phyloP scores from a whole-genome alignment of 2,329 filamentous ascomycete genomes.

The Stagonosporopsis vannaccii region DNA sequence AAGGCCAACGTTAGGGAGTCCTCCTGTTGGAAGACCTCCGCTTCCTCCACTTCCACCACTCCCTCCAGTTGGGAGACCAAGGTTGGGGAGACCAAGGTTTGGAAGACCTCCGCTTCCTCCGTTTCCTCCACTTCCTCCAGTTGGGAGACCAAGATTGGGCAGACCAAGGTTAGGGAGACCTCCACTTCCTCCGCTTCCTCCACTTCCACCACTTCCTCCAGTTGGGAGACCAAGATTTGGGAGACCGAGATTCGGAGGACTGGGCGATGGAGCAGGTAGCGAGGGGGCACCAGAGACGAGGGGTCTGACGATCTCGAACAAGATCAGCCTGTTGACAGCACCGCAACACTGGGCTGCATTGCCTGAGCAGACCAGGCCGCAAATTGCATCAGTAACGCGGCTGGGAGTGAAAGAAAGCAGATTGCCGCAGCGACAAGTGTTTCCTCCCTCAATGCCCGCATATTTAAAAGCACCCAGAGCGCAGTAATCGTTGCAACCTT shows the following conservation, averaged over 20 bases:
- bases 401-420: background rate
- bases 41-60: too few species aligned
- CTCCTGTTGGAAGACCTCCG: too few species aligned
- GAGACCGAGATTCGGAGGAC: background rate
- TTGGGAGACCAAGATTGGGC: too few species aligned
- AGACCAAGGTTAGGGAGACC: too few species aligned
- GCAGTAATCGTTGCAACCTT: background rate
- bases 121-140: too few species aligned
- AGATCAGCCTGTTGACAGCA: background rate
- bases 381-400: background rate
- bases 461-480: background rate
- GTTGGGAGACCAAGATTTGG: too few species aligned
- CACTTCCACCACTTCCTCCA: too few species aligned
- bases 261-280: background rate
- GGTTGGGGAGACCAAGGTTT: too few species aligned
- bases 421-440: slow-evolving; percentile 12
- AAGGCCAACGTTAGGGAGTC: too few species aligned
- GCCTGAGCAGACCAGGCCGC: slow-evolving; percentile 1
- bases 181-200: too few species aligned
- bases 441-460: slow-evolving; percentile 7
- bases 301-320: slow-evolving; percentile 6
- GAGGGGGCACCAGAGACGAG: background rate
- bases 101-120: too few species aligned
- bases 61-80: too few species aligned
- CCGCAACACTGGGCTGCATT: slow-evolving; percentile 4